Evolutionary conservation across 345 rosid species (phyloP), one percentile per base, ranked within the genome.

Genomic region (Mercurialis annua): DNA sequence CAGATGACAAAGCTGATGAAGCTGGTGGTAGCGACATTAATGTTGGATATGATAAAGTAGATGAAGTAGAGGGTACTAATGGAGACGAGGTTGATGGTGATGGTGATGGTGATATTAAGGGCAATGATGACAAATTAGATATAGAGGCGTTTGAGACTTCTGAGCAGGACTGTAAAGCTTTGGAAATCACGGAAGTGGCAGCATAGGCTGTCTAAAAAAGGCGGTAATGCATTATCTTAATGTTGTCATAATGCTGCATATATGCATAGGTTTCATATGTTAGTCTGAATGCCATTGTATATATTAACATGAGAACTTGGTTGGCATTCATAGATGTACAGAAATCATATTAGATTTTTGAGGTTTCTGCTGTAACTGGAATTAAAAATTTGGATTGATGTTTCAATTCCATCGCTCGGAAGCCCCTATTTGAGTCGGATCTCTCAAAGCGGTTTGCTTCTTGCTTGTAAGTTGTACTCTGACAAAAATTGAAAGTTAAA

Each of bases 281-380:
- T 44, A 55, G 51, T 59, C 30, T 26, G 58, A 66, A 50, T 73
- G 71, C 62, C 20, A 68, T 44, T 80, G 78, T 79, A 82, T 20
- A 87, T 84, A 82, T 78, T 60, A 78, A 76, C 76, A 59, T 51
- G 66, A 73, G 71, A 42, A 58, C 16, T 64, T 66, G 60, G 70
- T 69, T 78, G 77, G 81, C 79, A 59, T 60, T 71, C 60, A 65
- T 76, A 78, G 69, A 58, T 87, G 86, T 85, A 89, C 81, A 85
- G 87, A 75, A 73, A 72, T 59, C 73, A 73, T 72, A 78, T 71
- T 86, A 81, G 84, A 68, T 72, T 54, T 72, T 73, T 64, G 31
- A 42, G 69, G 70, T 66, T 74, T 68, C 54, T 72, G 70, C 59
- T 71, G 69, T 66, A 65, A 64, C 65, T 64, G 43, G 64, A 66